Percentiles rank a stretch among this genome's conserved stretches.
Conservation (phyloP, 495 filamentous ascomycete genomes). For the Aspergillus conjunctus region DNA sequence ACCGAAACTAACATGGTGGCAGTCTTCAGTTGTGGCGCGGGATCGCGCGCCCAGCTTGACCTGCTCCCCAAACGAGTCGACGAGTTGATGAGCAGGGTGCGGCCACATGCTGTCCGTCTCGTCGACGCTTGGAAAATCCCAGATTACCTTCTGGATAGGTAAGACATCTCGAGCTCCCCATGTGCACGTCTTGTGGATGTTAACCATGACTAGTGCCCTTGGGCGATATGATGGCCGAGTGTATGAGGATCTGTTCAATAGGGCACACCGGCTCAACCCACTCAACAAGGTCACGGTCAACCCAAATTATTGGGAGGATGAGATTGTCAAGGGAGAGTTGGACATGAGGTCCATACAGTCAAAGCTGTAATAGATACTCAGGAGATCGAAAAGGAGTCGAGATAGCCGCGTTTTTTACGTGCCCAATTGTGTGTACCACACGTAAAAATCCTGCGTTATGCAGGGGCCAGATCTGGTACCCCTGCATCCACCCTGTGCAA, state of each 20-base stretch:
- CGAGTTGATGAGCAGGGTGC: conserved; percentile 42
- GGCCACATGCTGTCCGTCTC: conserved; percentile 50
- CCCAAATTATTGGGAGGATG: conserved; percentile 50
- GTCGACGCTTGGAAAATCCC: conserved; percentile 53
- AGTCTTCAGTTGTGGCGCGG: conserved; percentile 42
- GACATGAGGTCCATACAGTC: conserved; percentile 27
- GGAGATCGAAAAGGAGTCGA: too few species aligned
- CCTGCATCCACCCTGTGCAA: too few species aligned
- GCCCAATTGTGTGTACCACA: too few species aligned
- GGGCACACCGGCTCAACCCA: conserved; percentile 50
- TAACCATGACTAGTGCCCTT: conserved; percentile 35
- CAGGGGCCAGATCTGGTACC: too few species aligned
- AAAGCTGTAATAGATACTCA: conserved; percentile 23
- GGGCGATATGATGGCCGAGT: conserved; percentile 51
- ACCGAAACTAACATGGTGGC: background rate
- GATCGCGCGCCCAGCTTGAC: conserved; percentile 36
- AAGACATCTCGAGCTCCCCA: background rate
- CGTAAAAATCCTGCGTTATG: too few species aligned
- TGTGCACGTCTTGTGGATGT: background rate
- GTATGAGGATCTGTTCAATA: conserved; percentile 52
- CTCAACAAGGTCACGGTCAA: conserved; percentile 51
- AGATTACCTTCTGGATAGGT: conserved; percentile 51
- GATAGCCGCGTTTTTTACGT: too few species aligned
- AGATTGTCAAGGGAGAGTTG: conserved; percentile 47
- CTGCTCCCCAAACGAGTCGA: conserved; percentile 38